A percentile compares a stretch with the other conserved stretches of the same genome.
Conservation (phyloP, 768 basidiomycete species). For the Amanita molliuscula region DNA sequence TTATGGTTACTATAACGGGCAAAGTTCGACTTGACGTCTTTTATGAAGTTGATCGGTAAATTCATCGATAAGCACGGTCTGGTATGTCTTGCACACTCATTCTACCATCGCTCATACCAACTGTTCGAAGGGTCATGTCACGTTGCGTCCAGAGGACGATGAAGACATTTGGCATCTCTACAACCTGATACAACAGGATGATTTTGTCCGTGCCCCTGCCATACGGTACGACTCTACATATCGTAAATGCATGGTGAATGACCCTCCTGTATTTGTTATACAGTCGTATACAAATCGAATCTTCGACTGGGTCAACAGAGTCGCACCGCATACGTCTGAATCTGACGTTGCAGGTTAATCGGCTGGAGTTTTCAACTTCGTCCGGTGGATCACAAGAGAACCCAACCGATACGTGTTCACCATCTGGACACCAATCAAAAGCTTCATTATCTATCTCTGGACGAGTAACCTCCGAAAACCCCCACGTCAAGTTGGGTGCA, state of each 20-base stretch:
- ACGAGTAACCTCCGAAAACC: slow-evolving; percentile 76
- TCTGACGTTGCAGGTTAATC: slow-evolving; percentile 74
- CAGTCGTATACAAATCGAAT: slow-evolving; percentile 83
- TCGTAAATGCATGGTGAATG: not conserved
- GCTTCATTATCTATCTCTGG: slow-evolving; percentile 81
- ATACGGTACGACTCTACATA: slow-evolving; percentile 43
- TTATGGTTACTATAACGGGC: not conserved
- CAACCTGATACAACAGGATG: slow-evolving; percentile 88
- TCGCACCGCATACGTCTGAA: slow-evolving; percentile 81
- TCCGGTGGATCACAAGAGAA: slow-evolving; percentile 38
- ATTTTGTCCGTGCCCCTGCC: slow-evolving; percentile 77
- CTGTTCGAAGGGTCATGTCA: slow-evolving; percentile 71
- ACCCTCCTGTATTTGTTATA: slow-evolving; percentile 1
- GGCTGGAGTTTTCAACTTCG: slow-evolving; percentile 74
- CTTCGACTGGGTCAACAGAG: slow-evolving; percentile 88
- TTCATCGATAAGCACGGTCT: slow-evolving; percentile 77
- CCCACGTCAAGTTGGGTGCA: slow-evolving; percentile 84
- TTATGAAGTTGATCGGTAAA: slow-evolving; percentile 81
- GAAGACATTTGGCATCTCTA: slow-evolving; percentile 99
- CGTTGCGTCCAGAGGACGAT: slow-evolving; percentile 92
- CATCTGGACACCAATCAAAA: slow-evolving; percentile 22
- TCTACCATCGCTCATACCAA: slow-evolving; percentile 18
- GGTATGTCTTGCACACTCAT: slow-evolving; percentile 31
- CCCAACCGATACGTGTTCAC: slow-evolving; percentile 23
- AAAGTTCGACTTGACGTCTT: not conserved